Conservation (phyloP, 2,329 filamentous ascomycete genomes). For the Arthrobotrys musiformis region DNA sequence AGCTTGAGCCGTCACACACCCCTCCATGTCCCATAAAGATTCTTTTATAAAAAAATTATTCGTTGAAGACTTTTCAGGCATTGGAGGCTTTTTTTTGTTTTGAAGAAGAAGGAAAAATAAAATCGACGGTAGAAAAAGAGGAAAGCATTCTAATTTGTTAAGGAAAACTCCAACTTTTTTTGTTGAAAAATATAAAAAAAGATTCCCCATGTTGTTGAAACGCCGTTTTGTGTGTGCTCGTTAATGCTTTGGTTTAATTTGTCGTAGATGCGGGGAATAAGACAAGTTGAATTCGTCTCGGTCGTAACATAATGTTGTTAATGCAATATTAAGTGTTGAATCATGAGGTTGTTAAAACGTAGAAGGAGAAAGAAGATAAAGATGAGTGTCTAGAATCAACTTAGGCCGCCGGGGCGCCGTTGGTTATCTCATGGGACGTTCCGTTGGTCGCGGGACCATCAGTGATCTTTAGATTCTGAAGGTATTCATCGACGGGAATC, state of each 20-base stretch:
- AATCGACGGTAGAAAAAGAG: background rate
- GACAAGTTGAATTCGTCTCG: constrained; percentile 37
- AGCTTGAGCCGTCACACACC: background rate
- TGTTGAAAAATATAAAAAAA: constrained; percentile 46
- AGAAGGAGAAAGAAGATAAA: background rate
- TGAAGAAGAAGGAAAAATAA: background rate
- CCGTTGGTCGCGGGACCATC: constrained; percentile 24
- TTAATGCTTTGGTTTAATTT: constrained; percentile 2
- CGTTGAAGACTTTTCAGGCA: background rate
- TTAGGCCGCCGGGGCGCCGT: constrained; percentile 19
- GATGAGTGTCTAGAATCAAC: background rate
- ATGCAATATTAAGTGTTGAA: constrained; percentile 42
- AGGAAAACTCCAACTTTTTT: constrained; percentile 34
- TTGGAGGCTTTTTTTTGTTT: background rate
- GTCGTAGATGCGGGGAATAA: background rate
- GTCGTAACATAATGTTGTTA: constrained; percentile 10
- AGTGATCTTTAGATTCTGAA: constrained; percentile 51
- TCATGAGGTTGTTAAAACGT: background rate
- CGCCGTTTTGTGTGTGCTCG: constrained; percentile 38
- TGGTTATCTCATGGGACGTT: constrained; percentile 5
- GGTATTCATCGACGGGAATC: constrained; percentile 58
- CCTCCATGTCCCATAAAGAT: background rate
- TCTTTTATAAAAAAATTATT: background rate
- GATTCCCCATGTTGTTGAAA: constrained; percentile 48
- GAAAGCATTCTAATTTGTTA: constrained; percentile 12